Conservation (phyloP, 1,139 yeast genomes). For the Sugiyamaella novakii region DNA sequence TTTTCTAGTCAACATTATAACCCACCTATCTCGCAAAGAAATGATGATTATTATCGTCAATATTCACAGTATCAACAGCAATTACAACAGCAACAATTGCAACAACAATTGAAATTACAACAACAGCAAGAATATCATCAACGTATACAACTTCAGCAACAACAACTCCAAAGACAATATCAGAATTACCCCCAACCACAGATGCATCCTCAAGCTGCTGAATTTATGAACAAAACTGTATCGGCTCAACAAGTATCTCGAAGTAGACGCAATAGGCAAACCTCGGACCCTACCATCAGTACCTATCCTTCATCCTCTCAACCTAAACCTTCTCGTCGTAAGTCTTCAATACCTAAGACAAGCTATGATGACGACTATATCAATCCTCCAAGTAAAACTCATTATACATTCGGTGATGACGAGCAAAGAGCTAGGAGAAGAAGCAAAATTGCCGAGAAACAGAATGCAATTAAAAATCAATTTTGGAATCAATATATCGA, state of each 20-base stretch:
- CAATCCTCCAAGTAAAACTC: constrained; percentile 4
- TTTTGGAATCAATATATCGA: constrained; percentile 32
- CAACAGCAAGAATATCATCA: constrained; percentile 6
- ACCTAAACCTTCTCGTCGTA: constrained; percentile 2
- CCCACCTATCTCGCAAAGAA: constrained; percentile 1
- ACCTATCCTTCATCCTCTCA: neutral
- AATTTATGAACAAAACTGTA: constrained; percentile 14
- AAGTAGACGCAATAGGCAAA: constrained; percentile 7
- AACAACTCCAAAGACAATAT: constrained; percentile 3
- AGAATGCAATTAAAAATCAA: constrained; percentile 19
- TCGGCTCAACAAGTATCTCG: constrained; percentile 10
- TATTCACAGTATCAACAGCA: constrained; percentile 18
- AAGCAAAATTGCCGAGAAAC: constrained; percentile 15
- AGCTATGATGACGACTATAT: neutral
- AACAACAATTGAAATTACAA: constrained; percentile 7
- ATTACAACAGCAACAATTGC: constrained; percentile 14
- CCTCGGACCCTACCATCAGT: neutral
- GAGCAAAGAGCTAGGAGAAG: constrained; percentile 17
- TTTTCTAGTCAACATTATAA: neutral
- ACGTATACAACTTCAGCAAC: constrained; percentile 13
- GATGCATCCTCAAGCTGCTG: constrained; percentile 18
- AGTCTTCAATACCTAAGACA: neutral
- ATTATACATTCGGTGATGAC: constrained; percentile 28
- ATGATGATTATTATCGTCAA: constrained; percentile 8
- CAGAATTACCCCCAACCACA: constrained; percentile 1